A percentile compares a stretch with the other conserved stretches of the same genome.
phyloP scores from a whole-genome alignment of 345 rosid genomes.

The Toxicodendron radicans region DNA sequence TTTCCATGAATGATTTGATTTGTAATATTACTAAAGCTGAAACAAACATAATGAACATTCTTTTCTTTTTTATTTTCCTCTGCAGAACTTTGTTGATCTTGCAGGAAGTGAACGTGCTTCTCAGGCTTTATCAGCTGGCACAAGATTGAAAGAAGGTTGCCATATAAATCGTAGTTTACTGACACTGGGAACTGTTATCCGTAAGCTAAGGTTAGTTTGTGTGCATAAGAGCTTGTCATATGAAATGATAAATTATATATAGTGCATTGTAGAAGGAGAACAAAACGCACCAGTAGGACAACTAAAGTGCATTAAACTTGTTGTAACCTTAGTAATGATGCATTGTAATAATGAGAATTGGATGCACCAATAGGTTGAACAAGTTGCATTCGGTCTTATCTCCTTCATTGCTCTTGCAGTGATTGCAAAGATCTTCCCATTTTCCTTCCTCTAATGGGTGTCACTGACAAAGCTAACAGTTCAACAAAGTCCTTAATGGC shows the following conservation, averaged over 20 bases:
- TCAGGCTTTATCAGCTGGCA: constrained; percentile 81
- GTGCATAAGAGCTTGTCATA: not conserved
- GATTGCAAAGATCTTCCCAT: not conserved
- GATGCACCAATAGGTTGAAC: not conserved
- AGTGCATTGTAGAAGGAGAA: not conserved
- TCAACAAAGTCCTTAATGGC: not conserved
- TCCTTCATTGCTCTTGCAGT: not conserved
- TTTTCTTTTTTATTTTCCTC: constrained; percentile 3
- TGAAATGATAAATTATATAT: not conserved
- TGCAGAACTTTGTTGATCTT: constrained; percentile 85
- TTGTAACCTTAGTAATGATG: not conserved
- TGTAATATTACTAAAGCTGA: not conserved
- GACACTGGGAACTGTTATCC: constrained; percentile 91
- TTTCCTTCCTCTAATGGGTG: not conserved
- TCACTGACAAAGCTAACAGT: not conserved
- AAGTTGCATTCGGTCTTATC: not conserved
- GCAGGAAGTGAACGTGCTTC: constrained; percentile 99
- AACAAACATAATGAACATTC: constrained; percentile 10
- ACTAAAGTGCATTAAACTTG: not conserved
- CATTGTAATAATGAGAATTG: not conserved
- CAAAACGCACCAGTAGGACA: not conserved
- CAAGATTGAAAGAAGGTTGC: constrained; percentile 92
- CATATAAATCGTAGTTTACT: constrained; percentile 92
- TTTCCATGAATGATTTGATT: constrained; percentile 9
- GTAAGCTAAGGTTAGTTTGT: constrained; percentile 80